Conservation (phyloP, 2,329 filamentous ascomycete species). For the Hirsutella rhossiliensis region DNA sequence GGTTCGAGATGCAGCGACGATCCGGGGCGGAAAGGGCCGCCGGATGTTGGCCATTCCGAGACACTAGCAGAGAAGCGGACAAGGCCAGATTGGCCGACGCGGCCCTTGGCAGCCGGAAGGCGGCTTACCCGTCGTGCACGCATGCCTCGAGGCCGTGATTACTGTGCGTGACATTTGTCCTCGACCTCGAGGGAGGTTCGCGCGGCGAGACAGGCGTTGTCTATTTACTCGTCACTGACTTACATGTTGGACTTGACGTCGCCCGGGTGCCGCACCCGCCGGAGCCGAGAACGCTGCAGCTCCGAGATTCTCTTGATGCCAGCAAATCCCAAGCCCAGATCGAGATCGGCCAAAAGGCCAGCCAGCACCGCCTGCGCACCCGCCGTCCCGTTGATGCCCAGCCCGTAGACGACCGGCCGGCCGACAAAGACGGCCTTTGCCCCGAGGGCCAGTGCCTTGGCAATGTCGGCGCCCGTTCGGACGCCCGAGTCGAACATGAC, state of each 20-base stretch:
- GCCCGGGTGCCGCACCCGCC: slow-evolving; percentile 18
- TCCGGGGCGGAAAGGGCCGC: neutral
- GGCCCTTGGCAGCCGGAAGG: no score
- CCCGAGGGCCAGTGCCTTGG: slow-evolving; percentile 28
- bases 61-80: neutral
- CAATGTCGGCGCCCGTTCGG: slow-evolving; percentile 24
- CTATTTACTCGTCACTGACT: neutral
- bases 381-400: slow-evolving; percentile 21
- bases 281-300: slow-evolving; percentile 20
- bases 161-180: no score
- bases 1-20: neutral
- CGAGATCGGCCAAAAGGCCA: slow-evolving; percentile 27
- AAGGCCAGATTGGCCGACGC: no score
- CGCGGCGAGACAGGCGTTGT: neutral
- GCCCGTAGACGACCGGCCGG: slow-evolving; percentile 23
- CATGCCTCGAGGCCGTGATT: neutral
- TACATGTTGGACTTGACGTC: slow-evolving; percentile 20
- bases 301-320: slow-evolving; percentile 33
- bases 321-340: slow-evolving; percentile 42
- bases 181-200: no score
- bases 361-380: slow-evolving; percentile 44
- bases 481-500: slow-evolving; percentile 38
- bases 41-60: neutral
- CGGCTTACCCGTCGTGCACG: neutral
- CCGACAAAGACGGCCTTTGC: slow-evolving; percentile 31